A percentile compares a stretch with the other conserved stretches of the same genome.
These are phyloP conservation scores for Rhizopus microsporus DNA, from an alignment of 371 early-diverging fungal genomes.

Conservation along the genomic window DNA sequence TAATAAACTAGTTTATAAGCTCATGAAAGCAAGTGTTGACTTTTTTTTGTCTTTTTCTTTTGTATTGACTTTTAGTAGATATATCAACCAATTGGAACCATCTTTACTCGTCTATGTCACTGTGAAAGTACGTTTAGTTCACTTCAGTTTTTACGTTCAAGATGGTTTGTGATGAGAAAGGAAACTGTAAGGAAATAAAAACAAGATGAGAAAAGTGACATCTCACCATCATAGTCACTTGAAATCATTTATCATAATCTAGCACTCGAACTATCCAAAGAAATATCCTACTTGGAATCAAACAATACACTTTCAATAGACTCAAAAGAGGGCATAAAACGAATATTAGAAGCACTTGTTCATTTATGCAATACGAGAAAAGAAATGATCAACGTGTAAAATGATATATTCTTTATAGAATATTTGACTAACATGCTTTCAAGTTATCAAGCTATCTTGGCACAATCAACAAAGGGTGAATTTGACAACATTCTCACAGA, in stretches of 20 bases:
- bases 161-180: conserved; percentile 51
- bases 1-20: conserved; percentile 45
- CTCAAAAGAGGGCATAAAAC: conserved; percentile 18
- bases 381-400: conserved; percentile 40
- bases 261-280: conserved; percentile 33
- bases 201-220: not conserved
- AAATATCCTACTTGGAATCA: conserved; percentile 24
- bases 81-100: conserved; percentile 33
- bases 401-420: not conserved
- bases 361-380: conserved; percentile 36
- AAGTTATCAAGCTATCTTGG: conserved; percentile 25
- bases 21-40: conserved; percentile 35
- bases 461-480: conserved; percentile 27
- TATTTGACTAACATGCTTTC: not conserved
- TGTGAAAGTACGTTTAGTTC: conserved; percentile 41
- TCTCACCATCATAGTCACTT: conserved; percentile 20
- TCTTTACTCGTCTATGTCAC: conserved; percentile 32
- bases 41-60: not conserved
- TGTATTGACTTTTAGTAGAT: conserved; percentile 13
- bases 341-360: conserved; percentile 25
- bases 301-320: conserved; percentile 1
- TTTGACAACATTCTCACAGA: conserved; percentile 20
- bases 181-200: conserved; percentile 35
- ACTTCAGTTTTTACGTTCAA: conserved; percentile 42
- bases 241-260: conserved; percentile 37